These are phyloP conservation scores for Tuber magnatum DNA, from an alignment of 495 filamentous ascomycete genomes.

Conservation along the genomic window DNA sequence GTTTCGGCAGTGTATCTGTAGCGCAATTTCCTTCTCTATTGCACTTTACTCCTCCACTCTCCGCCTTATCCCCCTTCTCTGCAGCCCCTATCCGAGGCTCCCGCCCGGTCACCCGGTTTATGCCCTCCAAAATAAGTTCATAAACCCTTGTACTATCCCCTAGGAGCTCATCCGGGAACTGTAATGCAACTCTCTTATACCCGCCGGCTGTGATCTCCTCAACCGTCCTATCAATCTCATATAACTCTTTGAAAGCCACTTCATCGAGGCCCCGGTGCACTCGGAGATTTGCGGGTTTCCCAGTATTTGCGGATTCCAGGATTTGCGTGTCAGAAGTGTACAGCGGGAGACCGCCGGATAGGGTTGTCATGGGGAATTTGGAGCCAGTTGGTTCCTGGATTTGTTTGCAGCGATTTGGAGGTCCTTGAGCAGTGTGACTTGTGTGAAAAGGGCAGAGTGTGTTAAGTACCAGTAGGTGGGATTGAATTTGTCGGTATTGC, in stretches of 20 bases:
- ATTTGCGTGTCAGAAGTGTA: slow-evolving; percentile 81
- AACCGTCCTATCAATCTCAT: slow-evolving; percentile 80
- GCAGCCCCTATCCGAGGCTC: background rate
- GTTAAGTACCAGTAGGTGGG: background rate
- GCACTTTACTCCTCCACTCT: slow-evolving; percentile 13
- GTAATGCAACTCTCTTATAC: slow-evolving; percentile 74
- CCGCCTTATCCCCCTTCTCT: background rate
- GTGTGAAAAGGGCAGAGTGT: background rate
- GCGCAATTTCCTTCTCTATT: slow-evolving; percentile 26
- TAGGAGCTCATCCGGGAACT: slow-evolving; percentile 91
- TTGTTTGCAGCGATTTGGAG: background rate
- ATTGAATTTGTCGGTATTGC: background rate
- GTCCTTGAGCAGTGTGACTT: background rate
- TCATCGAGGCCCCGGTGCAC: slow-evolving; percentile 50
- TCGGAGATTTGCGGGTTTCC: slow-evolving; percentile 38
- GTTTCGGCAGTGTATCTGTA: background rate
- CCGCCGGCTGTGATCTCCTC: slow-evolving; percentile 60
- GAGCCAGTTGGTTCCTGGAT: slow-evolving; percentile 3
- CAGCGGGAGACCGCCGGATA: slow-evolving; percentile 52
- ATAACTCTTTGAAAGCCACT: slow-evolving; percentile 65
- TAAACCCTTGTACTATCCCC: slow-evolving; percentile 76
- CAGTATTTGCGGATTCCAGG: slow-evolving; percentile 54
- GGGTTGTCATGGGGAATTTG: slow-evolving; percentile 6
- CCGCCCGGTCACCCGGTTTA: slow-evolving; percentile 44
- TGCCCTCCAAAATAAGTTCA: slow-evolving; percentile 55